Percentiles rank a stretch among this genome's conserved stretches.
These are phyloP conservation scores for Aspergillus kassunensis DNA, from an alignment of 495 filamentous ascomycete species.

Conservation along the genomic window DNA sequence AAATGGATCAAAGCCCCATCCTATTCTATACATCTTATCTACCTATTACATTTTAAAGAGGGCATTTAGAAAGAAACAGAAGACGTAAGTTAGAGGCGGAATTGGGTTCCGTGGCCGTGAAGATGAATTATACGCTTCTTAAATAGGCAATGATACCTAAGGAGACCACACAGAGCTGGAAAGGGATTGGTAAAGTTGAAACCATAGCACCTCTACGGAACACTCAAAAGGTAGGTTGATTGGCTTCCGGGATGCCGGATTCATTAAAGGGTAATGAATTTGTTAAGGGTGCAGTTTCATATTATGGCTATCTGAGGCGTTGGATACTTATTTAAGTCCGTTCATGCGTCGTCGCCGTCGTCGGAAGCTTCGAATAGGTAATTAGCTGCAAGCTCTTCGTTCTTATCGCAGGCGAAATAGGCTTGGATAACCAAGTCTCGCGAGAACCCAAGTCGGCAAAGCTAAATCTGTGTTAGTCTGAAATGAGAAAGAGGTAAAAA, in stretches of 20 bases:
- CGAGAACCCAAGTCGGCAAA: conserved; percentile 87
- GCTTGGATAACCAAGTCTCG: conserved; percentile 94
- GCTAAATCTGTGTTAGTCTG: conserved; percentile 50
- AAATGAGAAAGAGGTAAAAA: not conserved
- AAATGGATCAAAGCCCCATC: too few species aligned
- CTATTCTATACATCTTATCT: too few species aligned
- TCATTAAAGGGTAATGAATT: conserved; percentile 18
- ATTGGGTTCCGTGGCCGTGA: too few species aligned
- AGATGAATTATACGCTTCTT: too few species aligned
- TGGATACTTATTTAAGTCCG: not conserved
- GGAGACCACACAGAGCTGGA: too few species aligned
- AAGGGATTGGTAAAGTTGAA: too few species aligned
- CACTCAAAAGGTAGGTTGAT: not conserved
- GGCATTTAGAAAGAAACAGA: too few species aligned
- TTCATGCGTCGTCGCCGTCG: conserved; percentile 64
- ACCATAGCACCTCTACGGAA: conserved; percentile 1
- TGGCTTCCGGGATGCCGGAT: conserved; percentile 1
- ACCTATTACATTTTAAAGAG: too few species aligned
- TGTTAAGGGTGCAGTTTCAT: conserved; percentile 3
- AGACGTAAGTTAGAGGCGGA: too few species aligned
- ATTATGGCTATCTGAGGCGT: not conserved
- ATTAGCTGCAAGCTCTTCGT: conserved; percentile 95
- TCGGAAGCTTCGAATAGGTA: conserved; percentile 97
- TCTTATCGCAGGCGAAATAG: conserved; percentile 99
- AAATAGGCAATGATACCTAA: too few species aligned